Evolutionary conservation across 2,329 filamentous ascomycete genomes (phyloP), one percentile per base, ranked within the genome.

Genomic region (Xylaria sp.): DNA sequence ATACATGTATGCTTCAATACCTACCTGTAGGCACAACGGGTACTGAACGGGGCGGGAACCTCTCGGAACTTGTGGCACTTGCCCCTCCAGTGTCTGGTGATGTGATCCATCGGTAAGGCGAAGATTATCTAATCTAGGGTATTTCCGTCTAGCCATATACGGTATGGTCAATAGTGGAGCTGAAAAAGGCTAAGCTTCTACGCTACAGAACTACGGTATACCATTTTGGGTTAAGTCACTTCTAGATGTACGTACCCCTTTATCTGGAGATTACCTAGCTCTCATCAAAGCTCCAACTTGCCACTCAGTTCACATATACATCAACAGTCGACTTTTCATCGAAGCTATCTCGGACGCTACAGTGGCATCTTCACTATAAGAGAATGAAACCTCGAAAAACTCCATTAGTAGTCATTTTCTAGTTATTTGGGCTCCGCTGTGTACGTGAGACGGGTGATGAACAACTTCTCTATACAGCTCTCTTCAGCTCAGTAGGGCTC

Each of bases 261-360:
- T 42, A 16, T 50, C 51, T 50, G 40, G 16, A 44, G 48, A 47
- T 61, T 47, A n/a, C 18, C 2, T 16, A 60, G 54, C 66, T 61
- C 48, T 59, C 25, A 59, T 61, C 54, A 62, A 69, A 60, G 60
- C 61, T 65, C 65, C 60, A 65, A 35, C 51, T 21, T 9, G 5
- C 48, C 47, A 35, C 23, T 44, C 40, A 29, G 5, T 8, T 27
- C 40, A 47, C 55, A 60, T 53, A 42, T 25, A 25, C 29, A 25
- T 25, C 21, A 25, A 35, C 27, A 35, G 44, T 35, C 27, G n/a
- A 35, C 40, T 32, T 47, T 51, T 51, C 60, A 60, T 12, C 32
- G 47, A 32, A 18, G 1, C 54, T 48, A n/a, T n/a, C 37, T 5
- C 4, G 29, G 40, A 5, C 32, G 13, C 61, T n/a, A 54, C 13